Conservation (phyloP, 2,329 filamentous ascomycete species). For the Cytospora piceae region DNA sequence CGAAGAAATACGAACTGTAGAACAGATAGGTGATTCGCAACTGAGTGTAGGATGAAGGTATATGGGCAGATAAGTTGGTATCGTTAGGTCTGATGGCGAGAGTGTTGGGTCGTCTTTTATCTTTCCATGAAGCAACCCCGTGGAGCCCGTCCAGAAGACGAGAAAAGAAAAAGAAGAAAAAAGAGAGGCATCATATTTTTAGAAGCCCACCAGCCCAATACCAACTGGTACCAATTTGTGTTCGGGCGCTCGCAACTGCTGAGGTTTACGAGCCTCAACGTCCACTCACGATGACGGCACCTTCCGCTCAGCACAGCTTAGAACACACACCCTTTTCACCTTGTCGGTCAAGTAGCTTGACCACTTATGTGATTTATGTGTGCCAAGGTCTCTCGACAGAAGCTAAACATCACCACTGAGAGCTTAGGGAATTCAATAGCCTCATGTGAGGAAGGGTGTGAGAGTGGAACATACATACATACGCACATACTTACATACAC, state of each 20-base stretch:
- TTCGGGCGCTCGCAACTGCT: neutral
- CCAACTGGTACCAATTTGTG: neutral
- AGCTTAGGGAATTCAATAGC: too few relatives aligned
- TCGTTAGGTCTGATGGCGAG: neutral
- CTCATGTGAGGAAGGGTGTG: too few relatives aligned
- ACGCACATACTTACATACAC: too few relatives aligned
- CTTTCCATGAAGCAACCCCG: neutral
- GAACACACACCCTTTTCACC: too few relatives aligned
- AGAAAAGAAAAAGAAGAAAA: neutral
- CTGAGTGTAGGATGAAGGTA: neutral
- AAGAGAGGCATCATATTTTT: neutral
- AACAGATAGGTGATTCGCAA: neutral
- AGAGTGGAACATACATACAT: too few relatives aligned
- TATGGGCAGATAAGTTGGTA: neutral
- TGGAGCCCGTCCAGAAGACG: neutral
- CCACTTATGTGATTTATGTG: too few relatives aligned
- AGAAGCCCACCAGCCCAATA: neutral
- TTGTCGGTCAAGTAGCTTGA: too few relatives aligned
- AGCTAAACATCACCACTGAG: too few relatives aligned
- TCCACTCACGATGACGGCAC: neutral
- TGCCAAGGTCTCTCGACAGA: too few relatives aligned
- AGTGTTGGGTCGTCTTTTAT: neutral
- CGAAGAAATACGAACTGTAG: neutral
- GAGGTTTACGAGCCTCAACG: neutral
- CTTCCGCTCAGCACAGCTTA: neutral